Conservation (phyloP, 306 rosid genomes). For the Cotoneaster glaucophyllus region DNA sequence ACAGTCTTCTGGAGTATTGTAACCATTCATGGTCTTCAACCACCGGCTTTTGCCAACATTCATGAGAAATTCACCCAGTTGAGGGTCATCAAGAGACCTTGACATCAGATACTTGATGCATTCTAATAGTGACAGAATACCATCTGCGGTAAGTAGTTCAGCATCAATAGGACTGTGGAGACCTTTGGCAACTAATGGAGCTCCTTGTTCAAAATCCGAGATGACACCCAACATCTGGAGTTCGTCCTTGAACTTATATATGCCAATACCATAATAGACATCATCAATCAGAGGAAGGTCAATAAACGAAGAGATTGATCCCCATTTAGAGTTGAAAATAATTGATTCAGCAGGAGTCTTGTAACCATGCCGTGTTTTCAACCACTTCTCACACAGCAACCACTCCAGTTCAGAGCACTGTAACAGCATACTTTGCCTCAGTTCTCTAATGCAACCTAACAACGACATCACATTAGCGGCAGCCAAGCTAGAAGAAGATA, state of each 20-base stretch:
- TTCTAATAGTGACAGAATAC: constrained; percentile 11
- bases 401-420: constrained; percentile 7
- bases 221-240: constrained; percentile 20
- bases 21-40: constrained; percentile 13
- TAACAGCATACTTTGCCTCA: neutral
- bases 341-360: constrained; percentile 20
- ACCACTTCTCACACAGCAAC: constrained; percentile 12
- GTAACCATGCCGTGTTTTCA: constrained; percentile 23
- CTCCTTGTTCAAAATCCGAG: constrained; percentile 9
- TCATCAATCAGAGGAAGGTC: constrained; percentile 26
- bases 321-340: constrained; percentile 16
- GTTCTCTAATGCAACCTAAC: constrained; percentile 5
- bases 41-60: constrained; percentile 3
- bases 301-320: neutral
- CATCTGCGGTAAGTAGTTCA: neutral
- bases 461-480: constrained; percentile 3
- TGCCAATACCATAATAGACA: neutral
- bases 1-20: neutral
- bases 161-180: neutral
- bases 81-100: neutral
- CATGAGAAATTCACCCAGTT: neutral
- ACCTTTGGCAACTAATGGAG: constrained; percentile 10
- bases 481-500: neutral
- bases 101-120: constrained; percentile 6
- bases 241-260: constrained; percentile 13